These are phyloP conservation scores for Aspergillus pseudoglaucus DNA, from an alignment of 2,329 filamentous ascomycete species.

Conservation along the genomic window DNA sequence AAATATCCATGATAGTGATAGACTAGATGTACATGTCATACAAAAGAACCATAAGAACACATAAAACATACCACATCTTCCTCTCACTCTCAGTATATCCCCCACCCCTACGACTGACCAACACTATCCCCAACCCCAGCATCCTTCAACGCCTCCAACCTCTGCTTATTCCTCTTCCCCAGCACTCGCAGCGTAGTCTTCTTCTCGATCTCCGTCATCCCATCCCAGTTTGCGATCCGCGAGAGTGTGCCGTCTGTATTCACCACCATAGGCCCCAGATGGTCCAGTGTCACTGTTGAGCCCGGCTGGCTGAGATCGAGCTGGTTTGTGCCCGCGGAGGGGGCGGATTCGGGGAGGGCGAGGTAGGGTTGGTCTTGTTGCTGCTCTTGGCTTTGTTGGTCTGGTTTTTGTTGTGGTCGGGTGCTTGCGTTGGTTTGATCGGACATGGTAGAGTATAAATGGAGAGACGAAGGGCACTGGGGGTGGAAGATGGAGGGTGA, in stretches of 20 bases:
- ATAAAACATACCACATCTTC: neutral
- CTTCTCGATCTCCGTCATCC: conserved; percentile 64
- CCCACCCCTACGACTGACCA: neutral
- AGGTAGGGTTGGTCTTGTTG: conserved; percentile 45
- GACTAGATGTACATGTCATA: neutral
- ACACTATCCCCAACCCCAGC: conserved; percentile 14
- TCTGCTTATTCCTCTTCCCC: conserved; percentile 60
- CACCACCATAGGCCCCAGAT: conserved; percentile 67
- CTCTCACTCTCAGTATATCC: neutral
- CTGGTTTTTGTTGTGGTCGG: conserved; percentile 6
- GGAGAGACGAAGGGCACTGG: conserved; percentile 17
- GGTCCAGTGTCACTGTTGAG: conserved; percentile 54
- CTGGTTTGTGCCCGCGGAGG: conserved; percentile 68
- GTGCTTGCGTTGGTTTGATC: conserved; percentile 5
- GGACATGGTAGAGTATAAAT: conserved; percentile 6
- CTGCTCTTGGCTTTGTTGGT: conserved; percentile 8
- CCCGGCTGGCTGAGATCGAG: conserved; percentile 55
- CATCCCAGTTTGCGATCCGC: conserved; percentile 65
- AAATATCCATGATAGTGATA: neutral
- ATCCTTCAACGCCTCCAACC: conserved; percentile 51
- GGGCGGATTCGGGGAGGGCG: conserved; percentile 66
- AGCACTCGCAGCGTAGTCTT: conserved; percentile 61
- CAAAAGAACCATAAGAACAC: neutral
- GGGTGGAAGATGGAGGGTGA: conserved; percentile 21
- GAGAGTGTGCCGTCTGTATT: conserved; percentile 66